Conservation (phyloP, 23 red algal genomes). For the Gracilaria domingensis region DNA sequence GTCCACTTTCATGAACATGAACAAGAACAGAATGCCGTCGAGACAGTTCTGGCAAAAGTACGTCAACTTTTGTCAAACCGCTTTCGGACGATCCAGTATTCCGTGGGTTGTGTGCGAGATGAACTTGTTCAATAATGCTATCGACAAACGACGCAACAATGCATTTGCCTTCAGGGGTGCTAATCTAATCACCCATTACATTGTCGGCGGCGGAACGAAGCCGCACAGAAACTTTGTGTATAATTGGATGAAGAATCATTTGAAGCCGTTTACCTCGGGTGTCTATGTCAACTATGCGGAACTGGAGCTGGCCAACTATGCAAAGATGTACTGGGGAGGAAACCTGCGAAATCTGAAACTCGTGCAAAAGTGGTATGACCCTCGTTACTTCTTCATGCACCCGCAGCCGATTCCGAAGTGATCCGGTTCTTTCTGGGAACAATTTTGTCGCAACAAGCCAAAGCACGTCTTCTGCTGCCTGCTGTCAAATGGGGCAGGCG, state of each 20-base stretch:
- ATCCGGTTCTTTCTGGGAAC: neutral
- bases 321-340: conserved; percentile 60
- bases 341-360: conserved; percentile 10
- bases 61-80: conserved; percentile 45
- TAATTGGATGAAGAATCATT: conserved; percentile 59
- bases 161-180: conserved; percentile 58
- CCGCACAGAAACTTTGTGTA: conserved; percentile 42
- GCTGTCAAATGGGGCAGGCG: too few species aligned
- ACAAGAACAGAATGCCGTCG: neutral
- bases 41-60: conserved; percentile 58
- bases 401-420: conserved; percentile 56
- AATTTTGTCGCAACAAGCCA: neutral
- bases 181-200: conserved; percentile 68
- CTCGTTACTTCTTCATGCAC: conserved; percentile 57
- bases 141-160: conserved; percentile 40
- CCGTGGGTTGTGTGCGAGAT: conserved; percentile 70
- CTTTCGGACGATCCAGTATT: conserved; percentile 29
- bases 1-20: conserved; percentile 39
- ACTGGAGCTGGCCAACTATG: conserved; percentile 42
- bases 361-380: conserved; percentile 52
- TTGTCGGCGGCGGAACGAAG: conserved; percentile 41
- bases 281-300: conserved; percentile 71
- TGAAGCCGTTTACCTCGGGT: conserved; percentile 43
- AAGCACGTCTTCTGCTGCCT: neutral
- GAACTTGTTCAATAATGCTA: conserved; percentile 69